These are phyloP conservation scores for Cyberlindnera japonica DNA, from an alignment of 805 yeast species.

Conservation along the genomic window DNA sequence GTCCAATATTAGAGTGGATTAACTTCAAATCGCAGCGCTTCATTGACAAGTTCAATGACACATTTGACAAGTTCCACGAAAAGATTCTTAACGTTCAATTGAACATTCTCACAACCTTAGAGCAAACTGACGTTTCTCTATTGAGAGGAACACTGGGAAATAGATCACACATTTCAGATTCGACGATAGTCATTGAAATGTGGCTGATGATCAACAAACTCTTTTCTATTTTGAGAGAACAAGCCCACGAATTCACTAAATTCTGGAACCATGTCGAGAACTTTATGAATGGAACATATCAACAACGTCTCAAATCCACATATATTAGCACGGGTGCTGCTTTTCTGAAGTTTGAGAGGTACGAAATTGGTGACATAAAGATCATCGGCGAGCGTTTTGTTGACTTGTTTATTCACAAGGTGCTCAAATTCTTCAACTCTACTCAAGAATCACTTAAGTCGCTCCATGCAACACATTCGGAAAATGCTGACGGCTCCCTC, in stretches of 20 bases:
- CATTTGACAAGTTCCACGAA: slow-evolving; percentile 38
- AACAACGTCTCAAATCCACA: slow-evolving; percentile 29
- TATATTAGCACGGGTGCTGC: slow-evolving; percentile 30
- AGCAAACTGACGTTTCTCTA: slow-evolving; percentile 32
- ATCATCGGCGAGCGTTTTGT: slow-evolving; percentile 38
- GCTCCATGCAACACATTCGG: slow-evolving; percentile 10
- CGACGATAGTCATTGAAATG: slow-evolving; percentile 53
- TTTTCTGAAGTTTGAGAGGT: slow-evolving; percentile 39
- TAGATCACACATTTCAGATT: slow-evolving; percentile 40
- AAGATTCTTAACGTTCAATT: slow-evolving; percentile 39
- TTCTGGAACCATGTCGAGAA: slow-evolving; percentile 55
- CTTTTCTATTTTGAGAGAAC: slow-evolving; percentile 37
- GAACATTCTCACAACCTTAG: slow-evolving; percentile 37
- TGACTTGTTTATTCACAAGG: slow-evolving; percentile 29
- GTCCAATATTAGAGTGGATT: slow-evolving; percentile 65
- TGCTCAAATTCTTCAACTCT: slow-evolving; percentile 33
- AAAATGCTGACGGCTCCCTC: slow-evolving; percentile 27
- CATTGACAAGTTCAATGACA: slow-evolving; percentile 36
- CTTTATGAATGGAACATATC: slow-evolving; percentile 48
- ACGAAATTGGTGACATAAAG: slow-evolving; percentile 40
- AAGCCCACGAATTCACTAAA: slow-evolving; percentile 39
- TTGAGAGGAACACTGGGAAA: slow-evolving; percentile 21
- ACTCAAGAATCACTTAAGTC: slow-evolving; percentile 25
- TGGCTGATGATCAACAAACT: slow-evolving; percentile 50
- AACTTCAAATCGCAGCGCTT: slow-evolving; percentile 44